Evolutionary conservation across 352 stramenopile species (phyloP), one percentile per base, ranked within the genome.

Genomic region (Phytophthora aleatoria): DNA sequence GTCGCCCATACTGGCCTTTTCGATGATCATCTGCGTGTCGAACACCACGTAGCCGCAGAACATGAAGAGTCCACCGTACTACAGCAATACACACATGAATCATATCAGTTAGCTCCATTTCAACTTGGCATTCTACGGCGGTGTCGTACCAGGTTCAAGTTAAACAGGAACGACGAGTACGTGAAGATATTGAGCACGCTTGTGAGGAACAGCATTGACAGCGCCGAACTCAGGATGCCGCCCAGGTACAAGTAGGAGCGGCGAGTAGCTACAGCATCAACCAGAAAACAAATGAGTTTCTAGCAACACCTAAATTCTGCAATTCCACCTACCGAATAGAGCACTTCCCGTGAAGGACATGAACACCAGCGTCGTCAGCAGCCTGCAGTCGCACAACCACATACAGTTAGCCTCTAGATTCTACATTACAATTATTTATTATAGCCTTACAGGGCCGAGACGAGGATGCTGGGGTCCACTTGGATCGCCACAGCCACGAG

Each of bases 21-120:
- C 88, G 59, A 97, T 92, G 69, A 97, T 96, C 66, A 97, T 88
- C 64, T 97, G 90, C 58, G 89, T 96, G 79, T 97, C 90, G 44
- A 95, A 94, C 41, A 96, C 67, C 45, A 97, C 87, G 71, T 96
- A 97, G 44, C 82, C 87, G 69, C 85, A 95, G 58, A 97, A 97
- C 47, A 96, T 57, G 52, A 90, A 79, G 28, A 97, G 84, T n/a
- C 90, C 87, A 26, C 64, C 74, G 71, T 95, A 96, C 75, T 92
- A 28, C 15, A 67, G 26, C 11, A 57, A 28, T 11, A 70, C 33
- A 51, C 1, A 27, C 3, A 2, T 20, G 38, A 3, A 49, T 24
- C 12, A n/a, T 36, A 50, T 28, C 31, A 42, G 11, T 44, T 28
- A 52, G 31, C 24, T 26, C 3, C 4, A 16, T 20, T 16, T 15